Evolutionary conservation across 140 eudicot species (phyloP), one percentile per base, ranked within the genome.

Genomic region (Senecio squalidus): DNA sequence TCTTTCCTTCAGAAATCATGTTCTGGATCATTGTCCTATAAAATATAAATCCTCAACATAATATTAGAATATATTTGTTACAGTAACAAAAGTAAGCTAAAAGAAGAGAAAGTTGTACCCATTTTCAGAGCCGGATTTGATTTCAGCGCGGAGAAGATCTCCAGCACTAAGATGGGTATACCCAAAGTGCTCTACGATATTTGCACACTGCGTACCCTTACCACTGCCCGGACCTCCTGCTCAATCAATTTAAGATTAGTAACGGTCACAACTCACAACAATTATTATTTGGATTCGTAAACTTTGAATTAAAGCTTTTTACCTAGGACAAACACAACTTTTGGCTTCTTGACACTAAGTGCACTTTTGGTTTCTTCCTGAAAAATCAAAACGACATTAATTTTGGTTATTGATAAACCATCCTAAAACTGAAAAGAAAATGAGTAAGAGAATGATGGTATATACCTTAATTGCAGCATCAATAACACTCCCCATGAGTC

Each of bases 151-250:
- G 47, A 91, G 89, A 69, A 91, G 98, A 71, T 91, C 98, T 39
- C 98, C 98, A 25, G 98, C 98, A 81, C 98, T 91, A 14, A 91
- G 88, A 81, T 91, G 98, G 49, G 98, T 91, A 70, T 86, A 91
- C 62, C 98, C 96, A 55, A 76, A 91, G 40, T 91, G 80, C 67
- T 86, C 59, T 8, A 91, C 98, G 47, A 91, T 91, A 71, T 91
- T 91, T 64, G 91, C 84, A 75, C 98, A 91, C 54, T 91, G 98
- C 51, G 98, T 91, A 41, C 98, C 98, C 81, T 91, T 91, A 31
- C 98, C 98, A 72, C 98, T 86, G 64, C 98, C 98, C 3, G 98
- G 98, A 40, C 98, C 98, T 76, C 98, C 98, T 91, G 83, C 59
- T 72, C 78, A 77, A n/a, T n/a, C n/a, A n/a, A 14, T 18, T 23